A percentile compares a stretch with the other conserved stretches of the same genome.
These are phyloP conservation scores for Ophidiomyces ophidiicola DNA, from an alignment of 2,329 filamentous ascomycete genomes.

Conservation along the genomic window DNA sequence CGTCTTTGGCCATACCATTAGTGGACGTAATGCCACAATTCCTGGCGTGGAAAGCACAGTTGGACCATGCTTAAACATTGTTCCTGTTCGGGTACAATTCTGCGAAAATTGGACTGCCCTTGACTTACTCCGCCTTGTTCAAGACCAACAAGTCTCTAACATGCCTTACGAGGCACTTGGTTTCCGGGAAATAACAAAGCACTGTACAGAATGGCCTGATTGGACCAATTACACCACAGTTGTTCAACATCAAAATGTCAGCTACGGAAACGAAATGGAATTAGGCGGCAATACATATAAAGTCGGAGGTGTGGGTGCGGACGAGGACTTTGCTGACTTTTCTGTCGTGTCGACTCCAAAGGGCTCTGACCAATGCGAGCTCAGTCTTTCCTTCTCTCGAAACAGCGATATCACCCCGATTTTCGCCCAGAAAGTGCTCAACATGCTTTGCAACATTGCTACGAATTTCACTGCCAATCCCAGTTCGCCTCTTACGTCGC, in stretches of 20 bases:
- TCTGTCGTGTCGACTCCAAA: constrained; percentile 29
- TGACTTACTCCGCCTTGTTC: constrained; percentile 43
- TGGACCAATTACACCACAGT: constrained; percentile 33
- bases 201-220: constrained; percentile 32
- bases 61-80: constrained; percentile 56
- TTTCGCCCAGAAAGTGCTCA: constrained; percentile 28
- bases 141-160: constrained; percentile 47
- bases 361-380: constrained; percentile 24
- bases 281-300: constrained; percentile 30
- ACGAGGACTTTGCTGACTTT: constrained; percentile 32
- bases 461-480: constrained; percentile 29
- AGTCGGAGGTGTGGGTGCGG: constrained; percentile 29
- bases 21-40: constrained; percentile 49
- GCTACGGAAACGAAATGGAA: constrained; percentile 27
- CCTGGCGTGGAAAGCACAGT: constrained; percentile 45
- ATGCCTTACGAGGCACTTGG: constrained; percentile 46
- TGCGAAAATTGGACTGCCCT: constrained; percentile 39
- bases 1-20: constrained; percentile 55
- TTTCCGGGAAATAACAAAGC: constrained; percentile 41
- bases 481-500: constrained; percentile 24
- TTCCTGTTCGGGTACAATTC: constrained; percentile 51
- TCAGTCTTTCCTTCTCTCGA: constrained; percentile 29
- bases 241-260: constrained; percentile 30
- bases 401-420: constrained; percentile 25
- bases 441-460: constrained; percentile 31